Evolutionary conservation across 176 grass and related monocot species (phyloP).

Genomic region (Oryza officinalis): DNA sequence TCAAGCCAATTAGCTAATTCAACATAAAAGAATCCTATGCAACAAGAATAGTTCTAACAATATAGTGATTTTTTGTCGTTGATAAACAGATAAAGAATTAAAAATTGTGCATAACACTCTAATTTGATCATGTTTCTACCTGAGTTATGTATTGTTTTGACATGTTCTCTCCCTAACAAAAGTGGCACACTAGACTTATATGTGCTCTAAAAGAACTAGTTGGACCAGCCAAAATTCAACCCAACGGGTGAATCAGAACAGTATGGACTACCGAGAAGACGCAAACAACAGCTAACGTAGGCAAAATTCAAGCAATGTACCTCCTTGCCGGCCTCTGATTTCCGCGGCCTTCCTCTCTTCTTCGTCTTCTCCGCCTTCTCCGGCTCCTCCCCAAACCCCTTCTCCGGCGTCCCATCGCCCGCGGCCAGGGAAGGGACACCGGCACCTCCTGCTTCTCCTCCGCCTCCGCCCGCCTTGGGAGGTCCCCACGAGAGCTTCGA

Average conservation of each 20-base stretch:
- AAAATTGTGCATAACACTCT: background rate
- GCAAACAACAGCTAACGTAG: background rate
- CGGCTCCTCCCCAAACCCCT: background rate
- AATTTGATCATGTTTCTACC: background rate
- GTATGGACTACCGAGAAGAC: background rate
- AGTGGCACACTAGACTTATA: background rate
- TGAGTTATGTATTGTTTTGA: background rate
- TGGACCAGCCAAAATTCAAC: constrained; percentile 3
- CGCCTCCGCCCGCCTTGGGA: background rate
- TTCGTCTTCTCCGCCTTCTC: constrained; percentile 44
- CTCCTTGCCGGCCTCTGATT: constrained; percentile 32
- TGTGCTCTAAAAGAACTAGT: background rate
- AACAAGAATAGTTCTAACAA: no score
- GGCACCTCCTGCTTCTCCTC: constrained; percentile 9
- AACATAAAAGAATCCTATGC: no score
- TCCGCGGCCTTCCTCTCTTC: constrained; percentile 34
- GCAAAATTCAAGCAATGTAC: constrained; percentile 29
- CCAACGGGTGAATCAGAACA: background rate
- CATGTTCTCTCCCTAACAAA: no score
- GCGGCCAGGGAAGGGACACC: background rate
- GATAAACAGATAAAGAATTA: background rate
- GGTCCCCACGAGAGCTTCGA: constrained; percentile 57
- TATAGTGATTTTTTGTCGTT: background rate
- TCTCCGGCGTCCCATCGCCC: constrained; percentile 14
- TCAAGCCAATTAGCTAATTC: no score